Conservation (phyloP, 495 filamentous ascomycete species). For the Halenospora varia region DNA sequence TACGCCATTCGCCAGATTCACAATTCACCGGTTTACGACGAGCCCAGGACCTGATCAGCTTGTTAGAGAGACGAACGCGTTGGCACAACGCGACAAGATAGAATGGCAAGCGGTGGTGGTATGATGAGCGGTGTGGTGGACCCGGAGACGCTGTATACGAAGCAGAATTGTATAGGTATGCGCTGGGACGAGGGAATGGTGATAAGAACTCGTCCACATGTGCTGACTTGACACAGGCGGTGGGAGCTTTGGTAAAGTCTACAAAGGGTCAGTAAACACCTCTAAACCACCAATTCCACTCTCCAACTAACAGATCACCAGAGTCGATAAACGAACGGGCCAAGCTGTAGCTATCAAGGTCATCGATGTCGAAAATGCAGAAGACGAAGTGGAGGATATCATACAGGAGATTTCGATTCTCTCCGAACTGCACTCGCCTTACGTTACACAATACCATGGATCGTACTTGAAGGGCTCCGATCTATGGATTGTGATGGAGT, state of each 20-base stretch:
- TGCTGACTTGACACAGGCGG: conserved; percentile 46
- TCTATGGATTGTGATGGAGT: conserved; percentile 98
- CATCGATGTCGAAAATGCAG: conserved; percentile 96
- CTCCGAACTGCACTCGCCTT: conserved; percentile 87
- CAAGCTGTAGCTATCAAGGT: conserved; percentile 91
- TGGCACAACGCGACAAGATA: conserved; percentile 3
- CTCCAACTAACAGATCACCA: conserved; percentile 36
- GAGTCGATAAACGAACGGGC: conserved; percentile 79
- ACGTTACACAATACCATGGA: conserved; percentile 95
- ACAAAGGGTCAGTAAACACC: conserved; percentile 68
- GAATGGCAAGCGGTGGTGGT: conserved; percentile 23
- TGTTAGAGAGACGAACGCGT: not conserved
- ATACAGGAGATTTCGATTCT: conserved; percentile 97
- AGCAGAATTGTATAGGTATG: conserved; percentile 88
- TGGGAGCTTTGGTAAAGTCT: conserved; percentile 93
- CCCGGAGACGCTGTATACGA: conserved; percentile 85
- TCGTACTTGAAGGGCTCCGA: conserved; percentile 93
- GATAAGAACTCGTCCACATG: not conserved
- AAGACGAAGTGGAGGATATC: conserved; percentile 98
- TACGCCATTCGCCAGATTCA: too few relatives aligned
- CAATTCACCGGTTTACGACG: not conserved
- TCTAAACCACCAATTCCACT: not conserved
- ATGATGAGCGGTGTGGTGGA: conserved; percentile 46
- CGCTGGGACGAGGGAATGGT: conserved; percentile 19
- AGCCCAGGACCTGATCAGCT: not conserved